Percentiles rank a stretch among this genome's conserved stretches.
phyloP scores from a whole-genome alignment of 2,329 filamentous ascomycete species.

The Penicillium nordicum region DNA sequence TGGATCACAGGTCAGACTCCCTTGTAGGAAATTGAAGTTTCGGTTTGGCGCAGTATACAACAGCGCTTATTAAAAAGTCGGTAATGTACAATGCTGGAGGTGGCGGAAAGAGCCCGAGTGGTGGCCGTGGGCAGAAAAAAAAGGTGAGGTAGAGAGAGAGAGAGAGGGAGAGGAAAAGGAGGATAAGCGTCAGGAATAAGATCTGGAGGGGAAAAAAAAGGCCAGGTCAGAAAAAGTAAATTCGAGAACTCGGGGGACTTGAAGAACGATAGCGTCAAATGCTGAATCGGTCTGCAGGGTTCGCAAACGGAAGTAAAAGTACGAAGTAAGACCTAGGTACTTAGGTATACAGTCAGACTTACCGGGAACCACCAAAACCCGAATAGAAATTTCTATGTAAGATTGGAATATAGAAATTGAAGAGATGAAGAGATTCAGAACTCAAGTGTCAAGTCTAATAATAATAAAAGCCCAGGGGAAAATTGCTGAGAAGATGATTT shows the following conservation, averaged over 20 bases:
- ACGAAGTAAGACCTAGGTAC: neutral
- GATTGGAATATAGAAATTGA: slow-evolving; percentile 3
- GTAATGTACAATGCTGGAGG: slow-evolving; percentile 18
- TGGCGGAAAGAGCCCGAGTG: slow-evolving; percentile 16
- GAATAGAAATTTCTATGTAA: neutral
- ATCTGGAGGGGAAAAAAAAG: neutral
- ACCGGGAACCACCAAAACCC: slow-evolving; percentile 18
- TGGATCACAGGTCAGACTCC: slow-evolving; percentile 28
- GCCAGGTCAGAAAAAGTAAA: neutral
- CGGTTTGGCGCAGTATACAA: slow-evolving; percentile 14
- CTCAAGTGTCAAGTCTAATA: neutral
- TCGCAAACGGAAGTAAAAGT: slow-evolving; percentile 9
- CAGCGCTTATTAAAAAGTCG: slow-evolving; percentile 15
- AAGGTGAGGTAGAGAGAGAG: neutral
- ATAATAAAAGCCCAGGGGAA: neutral
- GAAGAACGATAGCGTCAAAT: slow-evolving; percentile 1
- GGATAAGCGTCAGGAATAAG: neutral
- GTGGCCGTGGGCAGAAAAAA: slow-evolving; percentile 6
- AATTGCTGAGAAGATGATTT: slow-evolving; percentile 22
- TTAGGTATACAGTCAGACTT: slow-evolving; percentile 4
- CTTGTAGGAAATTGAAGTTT: slow-evolving; percentile 22
- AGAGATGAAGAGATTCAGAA: neutral
- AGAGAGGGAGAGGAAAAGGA: neutral
- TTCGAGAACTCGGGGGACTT: neutral
- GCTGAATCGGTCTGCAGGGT: slow-evolving; percentile 2